Evolutionary conservation across 441 rosid species (phyloP), one percentile per base, ranked within the genome.

Genomic region (Melastoma candidum): DNA sequence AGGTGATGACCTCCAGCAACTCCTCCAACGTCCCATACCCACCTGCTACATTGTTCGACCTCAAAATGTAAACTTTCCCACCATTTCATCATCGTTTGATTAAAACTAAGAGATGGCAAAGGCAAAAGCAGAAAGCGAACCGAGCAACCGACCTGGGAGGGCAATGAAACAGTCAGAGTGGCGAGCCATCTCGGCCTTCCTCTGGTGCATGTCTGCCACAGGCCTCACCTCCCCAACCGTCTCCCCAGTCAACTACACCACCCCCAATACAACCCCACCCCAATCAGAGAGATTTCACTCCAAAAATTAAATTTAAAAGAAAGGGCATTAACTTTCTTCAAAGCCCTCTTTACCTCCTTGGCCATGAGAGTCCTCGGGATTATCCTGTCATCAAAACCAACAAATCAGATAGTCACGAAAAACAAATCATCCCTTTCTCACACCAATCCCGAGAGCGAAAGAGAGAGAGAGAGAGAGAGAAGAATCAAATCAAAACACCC

Each of bases 11-110:
- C 75, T 92, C 98, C 54, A 92, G 12, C 24, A 92, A 61, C 73
- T 92, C 98, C 70, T 92, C 98, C 57, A 92, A 54, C 44, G 98
- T 92, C 49, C 98, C 98, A 75, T 92, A 92, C 44, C 98, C 98
- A 65, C 96, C 98, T 92, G 75, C 48, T 54, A 45, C 39, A 53
- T 50, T 13, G 41, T 43, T 52, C 11, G 41, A 13, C 56, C 56
- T 26, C 4, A 12, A 51, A 2, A 10, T 44, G 2, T 26, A 2
- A 41, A 14, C 22, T 44, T 13, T 22, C 50, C 22, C 44, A n/a
- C 48, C 27, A 39, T 27, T 51, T 9, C 49, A 2, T 4, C 9
- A 13, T 22, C 12, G 11, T 27, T 10, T 17, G 6, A 41, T 14
- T 12, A 7, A 44, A 13, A 27, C 14, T 11, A 44, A 6, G 12